Conservation (phyloP, 768 basidiomycete species). For the Agaricus blazei region DNA sequence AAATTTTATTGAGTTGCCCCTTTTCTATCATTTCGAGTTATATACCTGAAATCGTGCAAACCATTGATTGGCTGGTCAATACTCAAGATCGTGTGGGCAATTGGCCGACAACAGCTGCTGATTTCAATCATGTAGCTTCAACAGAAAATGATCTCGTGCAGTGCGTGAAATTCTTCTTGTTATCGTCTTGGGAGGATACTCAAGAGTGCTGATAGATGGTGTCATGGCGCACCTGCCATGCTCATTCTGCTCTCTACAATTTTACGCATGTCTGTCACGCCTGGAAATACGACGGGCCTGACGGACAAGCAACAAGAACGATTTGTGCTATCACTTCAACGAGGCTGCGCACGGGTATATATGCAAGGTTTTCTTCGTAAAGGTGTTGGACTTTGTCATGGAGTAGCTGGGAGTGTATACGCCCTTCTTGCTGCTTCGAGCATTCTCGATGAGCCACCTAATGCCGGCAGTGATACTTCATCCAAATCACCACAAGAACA, state of each 20-base stretch:
- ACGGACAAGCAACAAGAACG: conserved; percentile 19
- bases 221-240: conserved; percentile 52
- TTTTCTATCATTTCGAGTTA: conserved; percentile 28
- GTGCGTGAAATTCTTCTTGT: conserved; percentile 23
- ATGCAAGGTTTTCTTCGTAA: conserved; percentile 45
- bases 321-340: conserved; percentile 27
- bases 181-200: not conserved
- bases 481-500: not conserved
- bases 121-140: not conserved
- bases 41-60: conserved; percentile 33
- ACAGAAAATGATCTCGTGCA: conserved; percentile 39
- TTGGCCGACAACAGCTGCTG: conserved; percentile 44
- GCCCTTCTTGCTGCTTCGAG: conserved; percentile 45
- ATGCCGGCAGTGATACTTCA: not conserved
- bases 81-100: conserved; percentile 44
- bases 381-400: conserved; percentile 59
- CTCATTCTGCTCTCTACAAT: conserved; percentile 42
- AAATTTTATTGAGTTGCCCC: conserved; percentile 43
- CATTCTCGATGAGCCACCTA: conserved; percentile 27
- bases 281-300: conserved; percentile 17
- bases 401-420: conserved; percentile 49
- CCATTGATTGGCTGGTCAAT: conserved; percentile 42
- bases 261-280: conserved; percentile 24
- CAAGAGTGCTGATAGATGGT: conserved; percentile 36
- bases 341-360: conserved; percentile 41